Conservation (phyloP, 352 stramenopile genomes). For the Bremia lactucae region DNA sequence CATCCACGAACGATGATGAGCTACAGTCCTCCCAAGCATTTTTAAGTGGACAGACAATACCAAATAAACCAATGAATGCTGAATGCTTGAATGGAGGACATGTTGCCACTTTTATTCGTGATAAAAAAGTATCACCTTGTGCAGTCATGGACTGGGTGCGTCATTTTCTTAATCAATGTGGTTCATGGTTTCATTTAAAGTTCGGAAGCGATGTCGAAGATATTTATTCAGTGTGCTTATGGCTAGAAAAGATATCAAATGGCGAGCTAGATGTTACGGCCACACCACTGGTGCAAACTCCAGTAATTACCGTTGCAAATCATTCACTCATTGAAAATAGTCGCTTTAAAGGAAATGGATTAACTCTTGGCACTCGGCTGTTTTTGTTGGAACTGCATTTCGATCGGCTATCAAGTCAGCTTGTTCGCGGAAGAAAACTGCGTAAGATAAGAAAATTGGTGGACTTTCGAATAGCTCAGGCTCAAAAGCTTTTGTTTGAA, state of each 20-base stretch:
- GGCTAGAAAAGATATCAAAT: constrained; percentile 43
- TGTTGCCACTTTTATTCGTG: constrained; percentile 10
- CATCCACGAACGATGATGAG: neutral
- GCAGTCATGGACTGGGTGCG: constrained; percentile 20
- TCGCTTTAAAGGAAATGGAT: constrained; percentile 19
- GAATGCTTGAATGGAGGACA: constrained; percentile 4
- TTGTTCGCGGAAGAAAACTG: constrained; percentile 11
- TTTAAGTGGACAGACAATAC: neutral
- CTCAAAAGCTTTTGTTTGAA: constrained; percentile 32
- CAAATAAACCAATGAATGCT: neutral
- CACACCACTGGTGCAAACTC: constrained; percentile 1
- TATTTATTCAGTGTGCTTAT: constrained; percentile 37
- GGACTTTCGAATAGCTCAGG: constrained; percentile 16
- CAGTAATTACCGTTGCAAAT: constrained; percentile 11
- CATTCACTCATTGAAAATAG: constrained; percentile 14
- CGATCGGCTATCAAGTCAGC: constrained; percentile 30
- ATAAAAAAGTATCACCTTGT: neutral
- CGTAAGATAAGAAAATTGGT: constrained; percentile 17
- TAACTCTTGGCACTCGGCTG: constrained; percentile 29
- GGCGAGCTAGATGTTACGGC: constrained; percentile 17
- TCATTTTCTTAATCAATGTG: constrained; percentile 49
- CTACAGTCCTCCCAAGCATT: constrained; percentile 1
- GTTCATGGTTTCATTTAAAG: constrained; percentile 34
- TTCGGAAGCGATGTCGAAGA: constrained; percentile 24
- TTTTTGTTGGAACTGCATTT: constrained; percentile 57